Percentiles rank a stretch among this genome's conserved stretches.
These are phyloP conservation scores for Iodosphaeria phyllophila DNA, from an alignment of 2,329 filamentous ascomycete species.

Conservation along the genomic window DNA sequence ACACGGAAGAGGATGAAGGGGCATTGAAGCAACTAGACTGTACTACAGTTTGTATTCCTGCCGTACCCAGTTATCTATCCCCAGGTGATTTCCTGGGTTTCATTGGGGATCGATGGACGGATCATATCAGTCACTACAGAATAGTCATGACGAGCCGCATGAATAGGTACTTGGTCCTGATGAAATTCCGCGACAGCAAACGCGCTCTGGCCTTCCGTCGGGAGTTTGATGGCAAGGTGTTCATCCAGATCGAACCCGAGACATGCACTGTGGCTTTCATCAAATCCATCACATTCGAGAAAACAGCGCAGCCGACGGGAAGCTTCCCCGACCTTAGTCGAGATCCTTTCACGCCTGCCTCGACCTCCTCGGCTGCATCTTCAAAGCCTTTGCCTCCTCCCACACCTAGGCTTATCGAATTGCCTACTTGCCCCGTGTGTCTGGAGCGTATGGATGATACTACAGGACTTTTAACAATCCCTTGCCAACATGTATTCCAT, in stretches of 20 bases:
- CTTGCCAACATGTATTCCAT: conserved; percentile 95
- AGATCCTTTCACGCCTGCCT: conserved; percentile 39
- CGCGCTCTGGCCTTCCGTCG: conserved; percentile 64
- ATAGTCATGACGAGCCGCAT: conserved; percentile 80
- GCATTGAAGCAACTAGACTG: conserved; percentile 33
- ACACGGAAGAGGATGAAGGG: conserved; percentile 11
- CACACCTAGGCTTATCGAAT: conserved; percentile 71
- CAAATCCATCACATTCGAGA: conserved; percentile 74
- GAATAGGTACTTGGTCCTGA: conserved; percentile 85
- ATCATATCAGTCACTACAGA: conserved; percentile 79
- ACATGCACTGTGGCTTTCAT: conserved; percentile 92
- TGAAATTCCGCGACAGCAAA: conserved; percentile 71
- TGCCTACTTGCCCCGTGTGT: conserved; percentile 92
- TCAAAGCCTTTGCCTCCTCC: conserved; percentile 42
- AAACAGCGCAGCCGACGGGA: conserved; percentile 25
- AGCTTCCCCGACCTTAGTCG: conserved; percentile 42
- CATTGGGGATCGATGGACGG: conserved; percentile 70
- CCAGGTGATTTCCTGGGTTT: conserved; percentile 83
- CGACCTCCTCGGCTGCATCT: conserved; percentile 18
- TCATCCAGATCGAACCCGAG: conserved; percentile 87
- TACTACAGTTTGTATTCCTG: conserved; percentile 80
- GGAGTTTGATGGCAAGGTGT: conserved; percentile 83
- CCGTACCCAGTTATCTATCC: conserved; percentile 85
- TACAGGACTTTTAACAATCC: conserved; percentile 81
- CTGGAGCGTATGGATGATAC: conserved; percentile 97